Evolutionary conservation across 768 basidiomycete genomes (phyloP), one percentile per base, ranked within the genome.

Genomic region (Clavulina sp.): DNA sequence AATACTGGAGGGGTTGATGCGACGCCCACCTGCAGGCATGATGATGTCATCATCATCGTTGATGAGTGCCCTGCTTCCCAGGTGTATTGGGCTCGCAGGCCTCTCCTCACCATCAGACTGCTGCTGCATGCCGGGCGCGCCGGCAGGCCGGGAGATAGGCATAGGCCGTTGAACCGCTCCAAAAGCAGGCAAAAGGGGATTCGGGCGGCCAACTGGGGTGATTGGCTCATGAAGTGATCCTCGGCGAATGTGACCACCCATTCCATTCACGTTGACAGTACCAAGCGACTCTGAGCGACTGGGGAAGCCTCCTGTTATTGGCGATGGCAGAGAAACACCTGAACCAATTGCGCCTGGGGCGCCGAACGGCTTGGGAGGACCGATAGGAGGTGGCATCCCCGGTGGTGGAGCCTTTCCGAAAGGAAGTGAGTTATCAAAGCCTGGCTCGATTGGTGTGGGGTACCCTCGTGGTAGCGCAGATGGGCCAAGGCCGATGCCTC

Each of bases 271-370:
- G 29, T 7, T 18, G 26, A 28, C 26, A 16, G 48, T 18, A 49
- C 13, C 26, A 16, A 29, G 18, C 7, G 48, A 7, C 7, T 33
- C 48, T 16, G 28, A 29, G 16, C 48, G 26, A 7, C 28, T 30
- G 9, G 48, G 48, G 52, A 53, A 9, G 34, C 30, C 49, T 31
- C 49, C 6, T 31, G 24, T 24, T 28, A 53, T 48, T 26, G 46
- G 26, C 9, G 51, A 53, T 31, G 52, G 36, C 23, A 23, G 31
- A 34, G 16, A 30, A 32, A 38, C 18, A 34, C 48, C 32, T 5
- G 52, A 23, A 36, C 36, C 3, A 53, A 33, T 23, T 48, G 52
- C 31, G 13, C 30, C 26, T 13, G 43, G 9, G 41, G 40, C n/a
- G 16, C 29, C 9, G 44, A 4, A 32, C 29, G 24, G n/a, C 32